Conservation (phyloP, 2,329 filamentous ascomycete species). For the Pseudogymnoascus sp. region DNA sequence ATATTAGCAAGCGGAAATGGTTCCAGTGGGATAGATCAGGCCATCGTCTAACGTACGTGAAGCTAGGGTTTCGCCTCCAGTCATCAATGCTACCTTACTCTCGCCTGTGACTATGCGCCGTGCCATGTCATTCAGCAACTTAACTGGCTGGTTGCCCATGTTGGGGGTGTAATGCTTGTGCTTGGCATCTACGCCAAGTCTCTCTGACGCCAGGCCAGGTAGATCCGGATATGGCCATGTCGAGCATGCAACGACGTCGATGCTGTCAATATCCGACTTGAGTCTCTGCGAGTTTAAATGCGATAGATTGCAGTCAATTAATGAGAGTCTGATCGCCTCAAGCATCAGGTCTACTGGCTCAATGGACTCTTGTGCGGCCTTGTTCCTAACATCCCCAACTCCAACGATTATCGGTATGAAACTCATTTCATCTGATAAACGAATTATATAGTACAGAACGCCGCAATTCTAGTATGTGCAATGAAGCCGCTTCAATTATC, state of each 20-base stretch:
- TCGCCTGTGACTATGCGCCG: slow-evolving; percentile 45
- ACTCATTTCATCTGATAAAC: background rate
- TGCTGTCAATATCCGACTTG: slow-evolving; percentile 43
- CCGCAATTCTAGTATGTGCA: background rate
- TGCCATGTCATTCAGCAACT: slow-evolving; percentile 54
- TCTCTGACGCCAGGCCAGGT: slow-evolving; percentile 42
- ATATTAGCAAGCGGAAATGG: background rate
- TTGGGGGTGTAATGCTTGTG: slow-evolving; percentile 46
- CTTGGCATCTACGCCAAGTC: slow-evolving; percentile 38
- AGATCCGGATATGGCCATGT: slow-evolving; percentile 57
- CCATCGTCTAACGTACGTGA: slow-evolving; percentile 34
- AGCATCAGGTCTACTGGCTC: slow-evolving; percentile 53
- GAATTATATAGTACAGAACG: background rate
- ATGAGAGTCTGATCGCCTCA: slow-evolving; percentile 42
- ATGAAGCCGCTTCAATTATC: background rate
- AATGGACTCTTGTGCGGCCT: slow-evolving; percentile 40
- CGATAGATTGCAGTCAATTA: slow-evolving; percentile 39
- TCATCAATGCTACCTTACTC: slow-evolving; percentile 48
- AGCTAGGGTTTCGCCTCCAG: slow-evolving; percentile 57
- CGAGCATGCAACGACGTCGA: slow-evolving; percentile 54
- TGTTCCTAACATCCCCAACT: slow-evolving; percentile 53
- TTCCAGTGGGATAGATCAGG: background rate
- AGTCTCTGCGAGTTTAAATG: slow-evolving; percentile 27
- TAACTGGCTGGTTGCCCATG: slow-evolving; percentile 55
- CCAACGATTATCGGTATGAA: slow-evolving; percentile 49